A percentile compares a stretch with the other conserved stretches of the same genome.
phyloP scores from a whole-genome alignment of 176 grass and related monocot genomes.

The Phragmites australis region DNA sequence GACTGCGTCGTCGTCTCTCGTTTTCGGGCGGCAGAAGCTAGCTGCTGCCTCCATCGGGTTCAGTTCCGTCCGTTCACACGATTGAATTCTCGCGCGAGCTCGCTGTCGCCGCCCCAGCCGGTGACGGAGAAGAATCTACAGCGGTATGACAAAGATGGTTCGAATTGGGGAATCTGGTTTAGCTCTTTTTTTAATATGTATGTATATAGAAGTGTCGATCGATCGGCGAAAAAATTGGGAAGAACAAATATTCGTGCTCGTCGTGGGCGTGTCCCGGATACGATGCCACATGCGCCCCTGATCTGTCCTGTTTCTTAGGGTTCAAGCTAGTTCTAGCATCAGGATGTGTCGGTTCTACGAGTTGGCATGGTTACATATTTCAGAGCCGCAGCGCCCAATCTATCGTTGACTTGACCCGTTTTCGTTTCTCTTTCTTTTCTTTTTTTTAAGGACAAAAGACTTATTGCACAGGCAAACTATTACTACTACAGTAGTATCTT shows the following conservation, averaged over 20 bases:
- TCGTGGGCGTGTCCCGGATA: background rate
- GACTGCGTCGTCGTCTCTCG: background rate
- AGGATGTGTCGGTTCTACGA: conserved; percentile 15
- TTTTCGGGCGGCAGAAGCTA: conserved; percentile 14
- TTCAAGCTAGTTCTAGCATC: background rate
- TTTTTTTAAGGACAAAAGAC: too few relatives aligned
- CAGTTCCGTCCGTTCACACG: background rate
- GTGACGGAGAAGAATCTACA: background rate
- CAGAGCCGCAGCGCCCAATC: too few relatives aligned
- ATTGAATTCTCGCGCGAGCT: background rate
- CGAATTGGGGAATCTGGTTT: background rate
- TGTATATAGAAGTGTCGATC: too few relatives aligned
- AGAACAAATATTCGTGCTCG: background rate
- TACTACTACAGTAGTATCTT: too few relatives aligned
- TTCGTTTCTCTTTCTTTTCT: too few relatives aligned
- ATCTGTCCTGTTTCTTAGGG: background rate
- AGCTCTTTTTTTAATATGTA: background rate
- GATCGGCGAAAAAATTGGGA: background rate
- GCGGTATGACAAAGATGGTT: background rate
- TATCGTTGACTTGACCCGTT: too few relatives aligned
- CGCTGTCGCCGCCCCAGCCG: background rate
- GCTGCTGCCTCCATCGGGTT: background rate
- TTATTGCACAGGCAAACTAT: too few relatives aligned
- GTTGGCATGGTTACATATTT: too few relatives aligned
- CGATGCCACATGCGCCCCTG: background rate